These are phyloP conservation scores for Durio zibethinus DNA, from an alignment of 345 rosid genomes.

Conservation along the genomic window DNA sequence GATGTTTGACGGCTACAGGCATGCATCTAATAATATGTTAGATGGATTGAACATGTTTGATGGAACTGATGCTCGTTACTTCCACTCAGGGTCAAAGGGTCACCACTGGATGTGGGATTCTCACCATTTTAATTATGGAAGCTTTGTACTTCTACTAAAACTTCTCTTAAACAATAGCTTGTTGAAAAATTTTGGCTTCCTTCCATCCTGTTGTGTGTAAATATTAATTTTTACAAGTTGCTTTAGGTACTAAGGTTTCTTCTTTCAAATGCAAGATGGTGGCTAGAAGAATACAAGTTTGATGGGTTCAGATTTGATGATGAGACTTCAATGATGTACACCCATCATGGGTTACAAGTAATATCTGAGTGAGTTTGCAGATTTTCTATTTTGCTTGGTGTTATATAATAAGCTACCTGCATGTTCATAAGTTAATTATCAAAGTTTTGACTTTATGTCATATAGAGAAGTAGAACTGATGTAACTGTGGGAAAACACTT, in stretches of 20 bases:
- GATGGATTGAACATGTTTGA: conserved; percentile 98
- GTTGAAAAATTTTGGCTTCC: conserved; percentile 7
- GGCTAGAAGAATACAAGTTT: conserved; percentile 94
- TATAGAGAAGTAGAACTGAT: not conserved
- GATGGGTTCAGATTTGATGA: conserved; percentile 99
- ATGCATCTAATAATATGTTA: conserved; percentile 86
- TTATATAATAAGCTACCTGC: not conserved
- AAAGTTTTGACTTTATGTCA: not conserved
- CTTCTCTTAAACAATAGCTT: conserved; percentile 5
- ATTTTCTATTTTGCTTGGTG: not conserved
- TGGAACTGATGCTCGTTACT: conserved; percentile 91
- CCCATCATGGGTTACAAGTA: conserved; percentile 95
- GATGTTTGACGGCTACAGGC: conserved; percentile 45
- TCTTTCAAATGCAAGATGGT: conserved; percentile 98
- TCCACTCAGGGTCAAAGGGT: conserved; percentile 84
- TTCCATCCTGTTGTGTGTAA: conserved; percentile 14
- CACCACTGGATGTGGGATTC: conserved; percentile 99
- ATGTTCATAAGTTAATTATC: not conserved
- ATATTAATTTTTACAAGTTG: conserved; percentile 11
- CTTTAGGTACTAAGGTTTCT: conserved; percentile 85
- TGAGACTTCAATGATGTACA: conserved; percentile 98
- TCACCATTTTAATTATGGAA: conserved; percentile 95
- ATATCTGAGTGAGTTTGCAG: conserved; percentile 3
- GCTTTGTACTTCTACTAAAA: conserved; percentile 36
- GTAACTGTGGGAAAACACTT: no score